phyloP scores from a whole-genome alignment of 108 stramenopile species.

The Cyclostephanos invisitatus region DNA sequence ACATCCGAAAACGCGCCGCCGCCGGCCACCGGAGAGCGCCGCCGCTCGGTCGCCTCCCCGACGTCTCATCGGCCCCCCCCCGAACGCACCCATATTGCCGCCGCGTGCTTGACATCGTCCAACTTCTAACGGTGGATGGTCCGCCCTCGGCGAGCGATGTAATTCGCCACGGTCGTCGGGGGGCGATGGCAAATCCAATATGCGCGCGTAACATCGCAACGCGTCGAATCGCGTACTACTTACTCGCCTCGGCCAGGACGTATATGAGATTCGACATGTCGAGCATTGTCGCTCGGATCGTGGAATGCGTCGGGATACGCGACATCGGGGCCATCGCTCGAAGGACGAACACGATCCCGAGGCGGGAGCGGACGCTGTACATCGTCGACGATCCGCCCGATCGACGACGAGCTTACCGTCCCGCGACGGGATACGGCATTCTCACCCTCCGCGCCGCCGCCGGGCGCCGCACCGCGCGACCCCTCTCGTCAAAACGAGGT shows the following conservation, averaged over 20 bases:
- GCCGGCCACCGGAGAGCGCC: neutral
- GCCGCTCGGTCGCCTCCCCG: conserved; percentile 24
- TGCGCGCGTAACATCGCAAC: conserved; percentile 20
- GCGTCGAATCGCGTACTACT: conserved; percentile 50
- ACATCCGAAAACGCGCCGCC: conserved; percentile 27
- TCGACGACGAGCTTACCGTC: too few relatives aligned
- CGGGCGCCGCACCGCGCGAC: too few relatives aligned
- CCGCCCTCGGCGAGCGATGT: conserved; percentile 43
- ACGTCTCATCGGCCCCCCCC: conserved; percentile 11
- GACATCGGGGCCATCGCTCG: too few relatives aligned
- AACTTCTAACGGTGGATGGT: conserved; percentile 40
- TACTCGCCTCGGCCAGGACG: conserved; percentile 56
- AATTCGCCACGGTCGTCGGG: conserved; percentile 26
- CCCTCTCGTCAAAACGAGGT: too few relatives aligned
- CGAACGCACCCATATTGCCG: conserved; percentile 34
- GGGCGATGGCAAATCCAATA: conserved; percentile 48
- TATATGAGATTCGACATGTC: conserved; percentile 53
- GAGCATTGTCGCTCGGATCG: conserved; percentile 53
- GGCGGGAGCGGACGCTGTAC: too few relatives aligned
- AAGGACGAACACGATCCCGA: too few relatives aligned
- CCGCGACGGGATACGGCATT: too few relatives aligned
- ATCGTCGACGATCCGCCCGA: too few relatives aligned
- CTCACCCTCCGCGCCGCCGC: too few relatives aligned
- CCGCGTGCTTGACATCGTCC: conserved; percentile 51
- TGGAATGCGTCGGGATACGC: too few relatives aligned